phyloP scores from a whole-genome alignment of 306 rosid species.

The Cucumis hystrix region DNA sequence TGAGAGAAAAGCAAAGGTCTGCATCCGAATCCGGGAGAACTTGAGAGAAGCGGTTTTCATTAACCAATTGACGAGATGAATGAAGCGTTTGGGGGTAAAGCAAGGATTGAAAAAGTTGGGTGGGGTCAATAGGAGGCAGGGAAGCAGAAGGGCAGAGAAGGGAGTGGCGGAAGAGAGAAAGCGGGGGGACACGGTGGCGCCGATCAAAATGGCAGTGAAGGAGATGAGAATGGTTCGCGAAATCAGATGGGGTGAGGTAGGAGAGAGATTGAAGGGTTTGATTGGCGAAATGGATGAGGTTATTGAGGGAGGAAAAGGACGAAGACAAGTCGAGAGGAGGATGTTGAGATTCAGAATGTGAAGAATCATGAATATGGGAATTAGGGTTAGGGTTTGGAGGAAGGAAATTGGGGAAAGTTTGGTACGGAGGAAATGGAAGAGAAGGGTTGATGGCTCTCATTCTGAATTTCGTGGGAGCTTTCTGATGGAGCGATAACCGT shows the following conservation, averaged over 20 bases:
- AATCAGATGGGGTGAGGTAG: conserved; percentile 15
- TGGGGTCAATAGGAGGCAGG: conserved; percentile 6
- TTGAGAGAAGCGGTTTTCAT: conserved; percentile 6
- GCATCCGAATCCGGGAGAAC: conserved; percentile 11
- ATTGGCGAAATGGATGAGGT: conserved; percentile 26
- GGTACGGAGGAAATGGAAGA: conserved; percentile 11
- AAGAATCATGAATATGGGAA: background rate
- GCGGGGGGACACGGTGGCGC: conserved; percentile 44
- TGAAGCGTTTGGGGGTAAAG: conserved; percentile 41
- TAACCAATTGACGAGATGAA: background rate
- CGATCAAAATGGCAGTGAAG: conserved; percentile 39
- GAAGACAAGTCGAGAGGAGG: conserved; percentile 19
- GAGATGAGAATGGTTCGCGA: background rate
- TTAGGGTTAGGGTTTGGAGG: conserved; percentile 22
- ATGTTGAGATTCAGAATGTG: background rate
- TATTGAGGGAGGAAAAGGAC: conserved; percentile 34
- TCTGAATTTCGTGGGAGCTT: background rate
- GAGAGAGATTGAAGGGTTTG: conserved; percentile 23
- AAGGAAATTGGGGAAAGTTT: conserved; percentile 3
- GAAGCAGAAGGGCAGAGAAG: conserved; percentile 48
- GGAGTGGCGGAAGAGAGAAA: conserved; percentile 48
- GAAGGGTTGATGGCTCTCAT: background rate
- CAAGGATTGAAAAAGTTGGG: conserved; percentile 18
- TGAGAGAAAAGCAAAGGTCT: conserved; percentile 42
- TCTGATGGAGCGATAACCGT: background rate